Evolutionary conservation across 495 filamentous ascomycete species (phyloP).

Genomic region (Neurospora sp.): DNA sequence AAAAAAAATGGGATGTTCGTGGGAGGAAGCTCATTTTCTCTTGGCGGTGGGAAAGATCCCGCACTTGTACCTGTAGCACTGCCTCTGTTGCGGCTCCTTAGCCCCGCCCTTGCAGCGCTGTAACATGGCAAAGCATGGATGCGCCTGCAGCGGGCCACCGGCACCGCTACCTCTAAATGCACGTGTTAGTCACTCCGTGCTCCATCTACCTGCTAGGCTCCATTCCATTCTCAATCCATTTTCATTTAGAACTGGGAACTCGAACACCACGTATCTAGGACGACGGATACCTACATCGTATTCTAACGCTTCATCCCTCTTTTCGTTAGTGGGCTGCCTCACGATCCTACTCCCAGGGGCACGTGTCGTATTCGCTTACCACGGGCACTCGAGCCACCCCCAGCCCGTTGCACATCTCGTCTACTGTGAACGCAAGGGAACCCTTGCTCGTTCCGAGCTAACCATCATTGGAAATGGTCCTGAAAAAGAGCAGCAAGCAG

Average conservation of each 20-base stretch:
- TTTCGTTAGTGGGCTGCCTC: neutral
- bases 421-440: neutral
- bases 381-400: neutral
- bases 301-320: neutral
- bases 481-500: neutral
- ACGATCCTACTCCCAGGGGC: neutral
- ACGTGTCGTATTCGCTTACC: neutral
- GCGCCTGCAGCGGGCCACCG: neutral
- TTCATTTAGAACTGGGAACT: neutral
- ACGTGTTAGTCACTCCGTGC: neutral
- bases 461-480: neutral
- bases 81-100: neutral
- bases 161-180: neutral
- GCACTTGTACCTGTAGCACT: neutral
- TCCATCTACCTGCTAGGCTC: neutral
- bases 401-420: neutral
- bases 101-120: neutral
- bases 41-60: neutral
- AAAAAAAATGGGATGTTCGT: neutral
- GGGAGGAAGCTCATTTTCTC: neutral
- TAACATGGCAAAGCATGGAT: neutral
- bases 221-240: neutral
- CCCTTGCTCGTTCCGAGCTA: neutral
- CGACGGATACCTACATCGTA: neutral
- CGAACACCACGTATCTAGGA: neutral